Percentiles rank a stretch among this genome's conserved stretches.
These are phyloP conservation scores for Aspergillus affinis DNA, from an alignment of 495 filamentous ascomycete genomes.

Conservation along the genomic window DNA sequence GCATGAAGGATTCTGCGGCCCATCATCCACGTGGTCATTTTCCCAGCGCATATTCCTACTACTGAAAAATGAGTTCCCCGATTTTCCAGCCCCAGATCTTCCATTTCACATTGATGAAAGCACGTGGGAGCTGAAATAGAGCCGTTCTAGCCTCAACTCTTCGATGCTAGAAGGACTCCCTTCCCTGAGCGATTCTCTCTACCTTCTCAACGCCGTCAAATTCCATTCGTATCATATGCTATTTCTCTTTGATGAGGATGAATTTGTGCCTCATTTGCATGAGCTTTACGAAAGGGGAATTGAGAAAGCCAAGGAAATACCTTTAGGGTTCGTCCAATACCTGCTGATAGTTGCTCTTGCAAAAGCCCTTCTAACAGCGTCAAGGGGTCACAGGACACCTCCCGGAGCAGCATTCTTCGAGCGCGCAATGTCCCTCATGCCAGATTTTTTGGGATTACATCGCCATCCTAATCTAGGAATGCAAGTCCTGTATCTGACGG, in stretches of 20 bases:
- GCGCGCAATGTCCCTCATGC: conserved; percentile 9
- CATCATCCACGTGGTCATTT: conserved; percentile 5
- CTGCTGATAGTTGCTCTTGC: conserved; percentile 4
- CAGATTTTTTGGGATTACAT: conserved; percentile 4
- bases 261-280: conserved; percentile 4
- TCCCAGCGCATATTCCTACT: conserved; percentile 8
- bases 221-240: conserved; percentile 7
- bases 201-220: conserved; percentile 3
- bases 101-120: conserved; percentile 9
- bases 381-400: not conserved
- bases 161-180: not conserved
- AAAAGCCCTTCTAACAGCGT: not conserved
- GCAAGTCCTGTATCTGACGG: conserved; percentile 1
- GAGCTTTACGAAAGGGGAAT: conserved; percentile 4
- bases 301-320: not conserved
- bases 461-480: not conserved
- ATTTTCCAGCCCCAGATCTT: conserved; percentile 2
- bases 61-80: not conserved
- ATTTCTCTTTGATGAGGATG: conserved; percentile 5
- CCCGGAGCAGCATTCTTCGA: conserved; percentile 2
- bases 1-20: conserved; percentile 6
- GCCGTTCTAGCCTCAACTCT: not conserved
- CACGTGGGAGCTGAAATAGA: conserved; percentile 6
- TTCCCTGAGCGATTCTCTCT: conserved; percentile 1
- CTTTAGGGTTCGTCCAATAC: conserved; percentile 5